Evolutionary conservation across 2,329 filamentous ascomycete species (phyloP), one percentile per base, ranked within the genome.

Genomic region (Samsoniella hepiali): DNA sequence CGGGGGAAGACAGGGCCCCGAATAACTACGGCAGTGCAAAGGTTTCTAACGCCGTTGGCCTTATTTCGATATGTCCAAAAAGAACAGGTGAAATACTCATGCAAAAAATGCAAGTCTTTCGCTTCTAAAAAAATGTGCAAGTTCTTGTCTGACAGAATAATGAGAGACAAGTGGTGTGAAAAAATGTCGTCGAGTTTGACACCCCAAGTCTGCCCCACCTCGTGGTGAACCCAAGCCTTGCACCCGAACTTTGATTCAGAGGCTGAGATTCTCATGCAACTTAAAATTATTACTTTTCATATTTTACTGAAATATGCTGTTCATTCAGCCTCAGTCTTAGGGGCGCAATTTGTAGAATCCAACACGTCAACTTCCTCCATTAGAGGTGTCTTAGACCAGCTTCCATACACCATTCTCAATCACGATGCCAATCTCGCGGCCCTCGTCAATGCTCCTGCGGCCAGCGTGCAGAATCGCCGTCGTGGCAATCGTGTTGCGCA

Each of bases 381-480:
- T 15, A 29, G 1, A 44, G 11, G 36, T 27, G 15, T 13, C 50
- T 69, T 73, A 85, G 49, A 82, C 75, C 73, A 96, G 75, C 69
- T 81, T 86, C 91, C 91, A 96, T 34, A 78, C 75, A 0, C 84
- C 89, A 63, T 85, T 82, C 69, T 85, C 80, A 67, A 87, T 79
- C 68, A 85, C 80, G 70, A 97, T 96, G 73, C 87, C 86, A 34
- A 97, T 84, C 65, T 91, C 84, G 63, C 93, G 82, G 63, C 84
- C 84, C 81, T 97, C 91, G 74, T 97, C 93, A 70, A 97, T 83
- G 73, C 91, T 94, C 72, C 88, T 83, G 67, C 93, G 81, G 0
- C 94, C 93, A 1, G 93, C 93, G 76, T 97, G 90, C 63, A 97
- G 80, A 67, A 97, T 97, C 0, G 93, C 93, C 9, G 92, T 96